Evolutionary conservation across 345 rosid genomes (phyloP).

Genomic region (Pistacia vera): DNA sequence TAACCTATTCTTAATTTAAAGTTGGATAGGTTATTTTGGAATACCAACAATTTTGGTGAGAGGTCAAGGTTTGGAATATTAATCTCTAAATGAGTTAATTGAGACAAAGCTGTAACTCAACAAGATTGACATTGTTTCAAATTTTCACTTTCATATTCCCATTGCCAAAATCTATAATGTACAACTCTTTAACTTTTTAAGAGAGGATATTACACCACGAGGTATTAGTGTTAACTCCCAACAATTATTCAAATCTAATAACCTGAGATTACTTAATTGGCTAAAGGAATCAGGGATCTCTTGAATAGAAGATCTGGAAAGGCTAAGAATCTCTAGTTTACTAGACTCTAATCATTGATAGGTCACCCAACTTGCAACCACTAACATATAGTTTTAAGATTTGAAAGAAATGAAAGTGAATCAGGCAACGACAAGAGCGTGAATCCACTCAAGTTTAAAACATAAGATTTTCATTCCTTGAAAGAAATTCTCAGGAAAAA

Average conservation of each 20-base stretch:
- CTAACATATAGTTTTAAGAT: not conserved
- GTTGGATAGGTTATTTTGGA: not conserved
- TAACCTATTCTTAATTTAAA: too few species aligned
- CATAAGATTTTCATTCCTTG: slow-evolving; percentile 2
- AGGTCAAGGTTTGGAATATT: not conserved
- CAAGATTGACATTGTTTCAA: not conserved
- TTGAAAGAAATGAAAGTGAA: not conserved
- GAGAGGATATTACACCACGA: not conserved
- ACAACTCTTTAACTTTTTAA: not conserved
- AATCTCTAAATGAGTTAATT: not conserved
- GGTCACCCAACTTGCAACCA: not conserved
- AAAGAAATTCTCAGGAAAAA: not conserved
- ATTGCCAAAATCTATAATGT: not conserved
- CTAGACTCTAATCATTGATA: not conserved
- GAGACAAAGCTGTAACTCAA: not conserved
- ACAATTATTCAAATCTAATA: not conserved
- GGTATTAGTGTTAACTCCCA: not conserved
- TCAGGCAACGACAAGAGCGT: not conserved
- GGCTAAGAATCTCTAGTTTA: not conserved
- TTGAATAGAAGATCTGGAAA: not conserved
- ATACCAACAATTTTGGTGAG: not conserved
- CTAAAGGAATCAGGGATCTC: not conserved
- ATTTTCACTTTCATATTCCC: not conserved
- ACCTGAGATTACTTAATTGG: not conserved
- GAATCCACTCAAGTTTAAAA: not conserved